phyloP scores from a whole-genome alignment of 78 protist genomes.

The Dictyostelium purpureum region DNA sequence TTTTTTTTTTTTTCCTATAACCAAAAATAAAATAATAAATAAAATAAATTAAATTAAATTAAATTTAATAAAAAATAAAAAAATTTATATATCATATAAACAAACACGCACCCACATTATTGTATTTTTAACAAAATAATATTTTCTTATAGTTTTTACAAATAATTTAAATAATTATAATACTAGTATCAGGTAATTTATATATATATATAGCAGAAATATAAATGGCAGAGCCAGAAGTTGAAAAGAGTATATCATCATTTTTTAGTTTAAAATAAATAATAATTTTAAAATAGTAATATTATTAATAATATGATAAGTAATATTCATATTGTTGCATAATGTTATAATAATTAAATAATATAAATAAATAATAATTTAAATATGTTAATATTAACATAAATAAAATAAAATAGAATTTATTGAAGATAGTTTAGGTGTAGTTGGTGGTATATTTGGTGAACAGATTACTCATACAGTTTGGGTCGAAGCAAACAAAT shows the following conservation, averaged over 20 bases:
- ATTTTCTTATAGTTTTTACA: too few species aligned
- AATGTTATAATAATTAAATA: neutral
- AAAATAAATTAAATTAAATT: too few species aligned
- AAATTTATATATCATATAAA: too few species aligned
- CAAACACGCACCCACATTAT: too few species aligned
- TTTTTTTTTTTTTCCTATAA: too few species aligned
- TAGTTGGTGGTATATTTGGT: slow-evolving; percentile 52
- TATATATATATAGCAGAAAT: too few species aligned
- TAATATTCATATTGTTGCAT: too few species aligned
- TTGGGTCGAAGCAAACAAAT: slow-evolving; percentile 72
- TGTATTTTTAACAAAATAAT: too few species aligned
- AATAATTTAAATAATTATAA: too few species aligned
- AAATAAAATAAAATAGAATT: slow-evolving; percentile 11
- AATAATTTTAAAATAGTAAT: neutral
- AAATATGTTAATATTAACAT: neutral
- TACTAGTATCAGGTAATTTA: neutral
- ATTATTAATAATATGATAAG: neutral
- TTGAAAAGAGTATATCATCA: slow-evolving; percentile 10
- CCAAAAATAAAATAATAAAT: too few species aligned
- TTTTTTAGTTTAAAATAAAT: too few species aligned
- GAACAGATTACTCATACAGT: slow-evolving; percentile 29
- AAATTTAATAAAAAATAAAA: too few species aligned
- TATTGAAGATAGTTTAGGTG: slow-evolving; percentile 69
- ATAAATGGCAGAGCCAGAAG: slow-evolving; percentile 5
- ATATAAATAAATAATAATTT: neutral